Evolutionary conservation across 2,329 filamentous ascomycete genomes (phyloP).

Genomic region (Diaporthe vexans): DNA sequence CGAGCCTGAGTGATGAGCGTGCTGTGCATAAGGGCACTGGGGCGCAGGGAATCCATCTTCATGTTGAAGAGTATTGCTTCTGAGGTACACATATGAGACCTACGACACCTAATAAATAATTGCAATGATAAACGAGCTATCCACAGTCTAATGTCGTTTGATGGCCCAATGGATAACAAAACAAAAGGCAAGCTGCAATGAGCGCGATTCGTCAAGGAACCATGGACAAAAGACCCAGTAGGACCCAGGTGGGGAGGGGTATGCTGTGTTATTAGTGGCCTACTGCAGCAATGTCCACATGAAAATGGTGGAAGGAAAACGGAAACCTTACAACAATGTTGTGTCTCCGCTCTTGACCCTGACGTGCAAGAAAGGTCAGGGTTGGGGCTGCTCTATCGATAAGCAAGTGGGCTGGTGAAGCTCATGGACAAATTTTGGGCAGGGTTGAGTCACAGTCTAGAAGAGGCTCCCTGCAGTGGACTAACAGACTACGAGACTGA

Average conservation of each 20-base stretch:
- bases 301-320: too few species aligned
- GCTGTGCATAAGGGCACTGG: constrained; percentile 76
- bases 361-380: background rate
- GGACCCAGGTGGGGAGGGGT: too few species aligned
- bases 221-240: too few species aligned
- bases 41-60: constrained; percentile 72
- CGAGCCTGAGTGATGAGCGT: constrained; percentile 69
- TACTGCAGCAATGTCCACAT: too few species aligned
- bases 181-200: too few species aligned
- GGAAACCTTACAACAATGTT: too few species aligned
- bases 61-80: constrained; percentile 70
- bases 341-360: too few species aligned
- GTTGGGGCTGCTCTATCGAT: constrained; percentile 15
- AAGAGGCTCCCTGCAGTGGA: background rate
- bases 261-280: too few species aligned
- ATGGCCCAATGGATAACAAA: too few species aligned
- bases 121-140: background rate
- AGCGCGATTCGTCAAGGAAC: too few species aligned
- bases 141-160: too few species aligned
- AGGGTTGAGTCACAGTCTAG: constrained; percentile 39
- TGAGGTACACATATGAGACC: constrained; percentile 29
- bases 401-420: background rate
- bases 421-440: constrained; percentile 32
- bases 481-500: constrained; percentile 4
- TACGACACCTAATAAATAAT: background rate